Evolutionary conservation across 129 eudicot genomes (phyloP).

Genomic region (Arctium minus): DNA sequence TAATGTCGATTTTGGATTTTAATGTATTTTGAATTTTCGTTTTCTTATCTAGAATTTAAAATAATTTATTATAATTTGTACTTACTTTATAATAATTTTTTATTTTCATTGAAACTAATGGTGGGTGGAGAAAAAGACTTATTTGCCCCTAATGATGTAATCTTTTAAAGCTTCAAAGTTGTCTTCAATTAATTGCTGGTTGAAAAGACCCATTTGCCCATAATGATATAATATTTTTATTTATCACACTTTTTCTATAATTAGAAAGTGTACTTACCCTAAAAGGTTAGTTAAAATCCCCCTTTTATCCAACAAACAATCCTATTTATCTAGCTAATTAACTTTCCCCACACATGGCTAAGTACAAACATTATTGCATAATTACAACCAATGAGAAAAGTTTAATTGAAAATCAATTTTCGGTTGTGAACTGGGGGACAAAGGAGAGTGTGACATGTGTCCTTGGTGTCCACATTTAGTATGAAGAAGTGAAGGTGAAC

Average conservation of each 20-base stretch:
- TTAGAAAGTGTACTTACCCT: background rate
- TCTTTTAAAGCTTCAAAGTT: background rate
- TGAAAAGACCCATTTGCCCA: background rate
- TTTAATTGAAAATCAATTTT: no score
- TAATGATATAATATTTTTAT: background rate
- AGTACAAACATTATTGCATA: background rate
- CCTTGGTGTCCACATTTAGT: no score
- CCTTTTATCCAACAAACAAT: background rate
- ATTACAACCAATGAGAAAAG: no score
- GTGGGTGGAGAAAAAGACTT: background rate
- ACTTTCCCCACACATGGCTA: background rate
- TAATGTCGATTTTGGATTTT: no score
- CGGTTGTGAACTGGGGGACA: no score
- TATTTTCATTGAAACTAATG: background rate
- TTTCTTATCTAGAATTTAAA: no score
- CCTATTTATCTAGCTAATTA: background rate
- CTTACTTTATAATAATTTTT: no score
- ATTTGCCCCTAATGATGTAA: background rate
- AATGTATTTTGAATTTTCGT: no score
- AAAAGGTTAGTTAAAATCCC: background rate
- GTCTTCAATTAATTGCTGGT: background rate
- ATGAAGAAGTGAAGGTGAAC: no score
- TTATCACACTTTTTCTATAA: background rate
- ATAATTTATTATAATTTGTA: background rate
- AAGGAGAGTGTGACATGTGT: no score